phyloP scores from a whole-genome alignment of 2,329 filamentous ascomycete species.

The Oidium heveae region DNA sequence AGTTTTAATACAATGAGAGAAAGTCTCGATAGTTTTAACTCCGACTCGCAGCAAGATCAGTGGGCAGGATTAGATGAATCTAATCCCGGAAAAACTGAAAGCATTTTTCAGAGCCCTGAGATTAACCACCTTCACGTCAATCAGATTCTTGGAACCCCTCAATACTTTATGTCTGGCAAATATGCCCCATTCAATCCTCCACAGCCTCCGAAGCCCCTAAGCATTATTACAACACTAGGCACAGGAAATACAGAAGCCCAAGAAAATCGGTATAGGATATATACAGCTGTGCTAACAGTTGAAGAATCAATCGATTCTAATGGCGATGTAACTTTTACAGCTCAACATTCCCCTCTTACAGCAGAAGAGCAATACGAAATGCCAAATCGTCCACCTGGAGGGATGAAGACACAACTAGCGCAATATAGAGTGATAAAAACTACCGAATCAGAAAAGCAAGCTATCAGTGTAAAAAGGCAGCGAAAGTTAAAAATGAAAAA shows the following conservation, averaged over 20 bases:
- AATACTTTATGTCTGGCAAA: slow-evolving; percentile 41
- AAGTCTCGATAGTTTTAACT: slow-evolving; percentile 17
- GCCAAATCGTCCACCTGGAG: slow-evolving; percentile 35
- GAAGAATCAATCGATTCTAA: slow-evolving; percentile 36
- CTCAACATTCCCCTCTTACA: slow-evolving; percentile 32
- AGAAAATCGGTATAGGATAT: slow-evolving; percentile 25
- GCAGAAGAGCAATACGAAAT: slow-evolving; percentile 17
- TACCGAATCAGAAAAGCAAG: slow-evolving; percentile 37
- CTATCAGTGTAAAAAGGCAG: slow-evolving; percentile 80
- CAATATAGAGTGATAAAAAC: slow-evolving; percentile 23
- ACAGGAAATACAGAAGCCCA: slow-evolving; percentile 7
- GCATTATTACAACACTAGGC: slow-evolving; percentile 14
- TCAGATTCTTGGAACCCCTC: slow-evolving; percentile 24
- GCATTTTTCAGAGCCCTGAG: slow-evolving; percentile 21
- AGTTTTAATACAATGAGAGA: slow-evolving; percentile 33
- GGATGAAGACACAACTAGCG: slow-evolving; percentile 39
- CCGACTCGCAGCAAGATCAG: slow-evolving; percentile 6
- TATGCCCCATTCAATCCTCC: slow-evolving; percentile 68
- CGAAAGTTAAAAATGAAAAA: slow-evolving; percentile 99
- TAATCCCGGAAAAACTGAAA: slow-evolving; percentile 18
- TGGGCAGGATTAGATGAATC: slow-evolving; percentile 15
- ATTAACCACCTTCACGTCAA: slow-evolving; percentile 24
- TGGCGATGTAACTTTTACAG: slow-evolving; percentile 33
- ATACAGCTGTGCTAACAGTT: slow-evolving; percentile 39
- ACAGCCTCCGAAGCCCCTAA: slow-evolving; percentile 45